These are phyloP conservation scores for Sugiyamaella grinbergsii DNA, from an alignment of 1,139 yeast species.

Conservation along the genomic window DNA sequence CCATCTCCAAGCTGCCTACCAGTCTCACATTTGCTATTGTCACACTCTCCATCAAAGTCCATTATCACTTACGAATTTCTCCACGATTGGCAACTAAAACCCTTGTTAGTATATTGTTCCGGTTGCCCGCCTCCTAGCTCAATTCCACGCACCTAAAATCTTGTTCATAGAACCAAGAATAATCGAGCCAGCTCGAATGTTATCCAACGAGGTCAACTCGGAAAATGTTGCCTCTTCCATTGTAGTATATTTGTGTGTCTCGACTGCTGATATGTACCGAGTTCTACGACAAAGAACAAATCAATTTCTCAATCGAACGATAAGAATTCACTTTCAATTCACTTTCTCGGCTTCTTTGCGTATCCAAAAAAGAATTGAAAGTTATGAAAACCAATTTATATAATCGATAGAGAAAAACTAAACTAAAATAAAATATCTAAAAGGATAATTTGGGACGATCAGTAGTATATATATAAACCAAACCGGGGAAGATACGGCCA, in stretches of 20 bases:
- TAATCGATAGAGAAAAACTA: too few relatives aligned
- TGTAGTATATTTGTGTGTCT: too few relatives aligned
- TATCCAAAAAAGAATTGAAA: too few relatives aligned
- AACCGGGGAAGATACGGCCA: too few relatives aligned
- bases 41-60: not conserved
- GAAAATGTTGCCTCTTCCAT: conserved; percentile 38
- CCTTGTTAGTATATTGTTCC: conserved; percentile 5
- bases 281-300: not conserved
- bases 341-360: too few relatives aligned
- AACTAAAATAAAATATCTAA: too few relatives aligned
- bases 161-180: conserved; percentile 47
- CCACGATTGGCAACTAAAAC: conserved; percentile 86
- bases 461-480: too few relatives aligned
- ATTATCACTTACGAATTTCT: conserved; percentile 59
- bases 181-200: conserved; percentile 45
- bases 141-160: conserved; percentile 41
- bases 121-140: not conserved
- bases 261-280: too few relatives aligned
- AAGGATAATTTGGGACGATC: too few relatives aligned
- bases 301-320: too few relatives aligned
- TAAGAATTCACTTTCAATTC: too few relatives aligned
- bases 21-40: not conserved
- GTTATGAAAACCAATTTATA: too few relatives aligned
- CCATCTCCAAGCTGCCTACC: not conserved
- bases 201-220: conserved; percentile 37